Evolutionary conservation across 768 basidiomycete species (phyloP).

Genomic region (Gloeophyllum trabeum): DNA sequence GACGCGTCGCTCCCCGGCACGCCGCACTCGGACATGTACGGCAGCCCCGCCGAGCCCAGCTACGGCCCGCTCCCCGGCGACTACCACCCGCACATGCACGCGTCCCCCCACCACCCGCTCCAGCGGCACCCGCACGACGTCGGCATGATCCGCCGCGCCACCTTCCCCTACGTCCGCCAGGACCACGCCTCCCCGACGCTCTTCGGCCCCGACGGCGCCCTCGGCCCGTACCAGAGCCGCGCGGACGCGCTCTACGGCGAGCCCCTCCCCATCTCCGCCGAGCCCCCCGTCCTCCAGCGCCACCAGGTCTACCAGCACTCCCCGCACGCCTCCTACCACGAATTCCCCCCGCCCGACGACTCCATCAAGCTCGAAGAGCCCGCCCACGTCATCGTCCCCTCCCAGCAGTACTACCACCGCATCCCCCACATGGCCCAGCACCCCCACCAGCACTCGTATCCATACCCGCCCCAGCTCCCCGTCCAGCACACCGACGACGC

Average conservation of each 20-base stretch:
- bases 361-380: constrained; percentile 62
- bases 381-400: constrained; percentile 48
- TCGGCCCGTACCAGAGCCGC: constrained; percentile 18
- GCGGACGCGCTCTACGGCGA: constrained; percentile 29
- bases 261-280: constrained; percentile 26
- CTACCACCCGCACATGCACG: constrained; percentile 12
- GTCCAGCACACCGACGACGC: constrained; percentile 89
- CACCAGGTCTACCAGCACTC: constrained; percentile 29
- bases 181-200: constrained; percentile 32
- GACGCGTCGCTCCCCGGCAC: constrained; percentile 17
- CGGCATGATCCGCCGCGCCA: constrained; percentile 46
- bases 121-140: constrained; percentile 30
- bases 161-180: constrained; percentile 68
- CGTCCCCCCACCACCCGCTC: constrained; percentile 12
- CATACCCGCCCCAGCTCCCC: constrained; percentile 40
- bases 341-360: constrained; percentile 30
- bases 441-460: constrained; percentile 22
- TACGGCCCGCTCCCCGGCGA: constrained; percentile 14
- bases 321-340: constrained; percentile 35
- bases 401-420: constrained; percentile 42
- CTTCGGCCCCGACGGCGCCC: constrained; percentile 22
- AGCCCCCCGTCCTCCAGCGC: constrained; percentile 26
- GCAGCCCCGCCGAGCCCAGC: constrained; percentile 19
- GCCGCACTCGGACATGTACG: constrained; percentile 19
- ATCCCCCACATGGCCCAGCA: constrained; percentile 16